Base-by-base conservation (phyloP, 2,329 filamentous ascomycete genomes). In the Phialophora tarda region DNA sequence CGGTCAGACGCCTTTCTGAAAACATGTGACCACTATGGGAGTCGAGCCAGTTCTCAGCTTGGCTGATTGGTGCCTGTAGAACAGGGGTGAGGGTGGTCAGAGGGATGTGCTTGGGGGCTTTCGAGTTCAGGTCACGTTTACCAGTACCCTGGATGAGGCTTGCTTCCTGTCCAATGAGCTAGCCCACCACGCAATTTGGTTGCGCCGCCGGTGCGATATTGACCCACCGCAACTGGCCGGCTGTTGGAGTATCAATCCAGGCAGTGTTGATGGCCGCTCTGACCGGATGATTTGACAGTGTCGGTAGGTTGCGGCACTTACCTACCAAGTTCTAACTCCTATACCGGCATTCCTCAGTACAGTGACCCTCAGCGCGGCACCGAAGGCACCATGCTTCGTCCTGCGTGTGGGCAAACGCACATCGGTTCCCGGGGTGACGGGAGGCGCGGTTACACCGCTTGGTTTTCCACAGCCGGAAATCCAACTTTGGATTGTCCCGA, bases 381-480 rank as follows among this genome's bases (percentile, higher is more conserved):
- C 8, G 48, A 51, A 26, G 48, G 48, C 48, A 51, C 48, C 48
- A 26, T 17, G 48, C 48, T 26, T 51, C 48, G 23, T 24, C 23
- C 48, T 24, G 48, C 48, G 21, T 26, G 12, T 51, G 48, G 23
- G 21, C 48, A 51, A 24, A 51, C 14, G 48, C 4, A 51, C 48
- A 51, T 51, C 48, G 48, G 1, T 51, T 51, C 12, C 23, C 4
- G 21, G 10, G 10, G 48, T 51, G 48, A 51, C 1, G 12, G 10
- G 2, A 3, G 10, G 10, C 10, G 24, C 48, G 48, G 6, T 11
- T 26, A 17, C 48, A 51, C 48, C 11, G 26, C 48, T 26, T 51
- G 21, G 48, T 51, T 26, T 51, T 51, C 48, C 48, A 51, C 48
- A 51, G 24, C 23, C 23, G 21, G 24, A 51, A 51, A 51, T 51